Conservation (phyloP, 768 basidiomycete genomes). For the Gautieria morchelliformis region DNA sequence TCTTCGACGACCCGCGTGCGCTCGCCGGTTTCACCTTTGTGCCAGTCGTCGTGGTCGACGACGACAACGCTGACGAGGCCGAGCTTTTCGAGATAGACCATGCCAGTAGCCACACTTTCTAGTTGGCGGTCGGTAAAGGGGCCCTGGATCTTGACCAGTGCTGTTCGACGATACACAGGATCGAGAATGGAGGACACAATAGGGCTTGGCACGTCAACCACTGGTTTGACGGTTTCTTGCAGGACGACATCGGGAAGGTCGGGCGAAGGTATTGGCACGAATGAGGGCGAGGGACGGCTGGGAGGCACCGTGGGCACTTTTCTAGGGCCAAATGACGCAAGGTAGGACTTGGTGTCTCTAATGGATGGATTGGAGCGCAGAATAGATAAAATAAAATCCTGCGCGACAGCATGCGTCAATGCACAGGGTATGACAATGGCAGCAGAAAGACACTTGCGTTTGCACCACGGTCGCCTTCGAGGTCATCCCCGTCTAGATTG, state of each 20-base stretch:
- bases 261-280: neutral
- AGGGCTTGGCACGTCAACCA: conserved; percentile 35
- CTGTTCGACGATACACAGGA: conserved; percentile 76
- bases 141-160: conserved; percentile 93
- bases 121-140: conserved; percentile 91
- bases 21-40: conserved; percentile 59
- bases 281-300: conserved; percentile 16
- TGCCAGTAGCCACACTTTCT: conserved; percentile 85
- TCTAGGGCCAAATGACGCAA: conserved; percentile 80
- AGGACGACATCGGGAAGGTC: neutral
- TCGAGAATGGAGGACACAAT: conserved; percentile 71
- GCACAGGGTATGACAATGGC: neutral
- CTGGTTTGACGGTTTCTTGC: neutral
- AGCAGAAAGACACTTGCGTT: neutral
- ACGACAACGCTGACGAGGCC: conserved; percentile 94
- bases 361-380: conserved; percentile 86
- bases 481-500: conserved; percentile 4
- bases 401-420: conserved; percentile 4
- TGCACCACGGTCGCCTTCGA: conserved; percentile 1
- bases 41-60: conserved; percentile 77
- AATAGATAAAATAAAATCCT: conserved; percentile 97
- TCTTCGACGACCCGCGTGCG: conserved; percentile 62
- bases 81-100: conserved; percentile 93
- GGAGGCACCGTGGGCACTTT: conserved; percentile 28
- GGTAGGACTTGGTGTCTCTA: conserved; percentile 83